Conservation (phyloP, 192 early-diverging fungal species). For the Coemansia sp. region DNA sequence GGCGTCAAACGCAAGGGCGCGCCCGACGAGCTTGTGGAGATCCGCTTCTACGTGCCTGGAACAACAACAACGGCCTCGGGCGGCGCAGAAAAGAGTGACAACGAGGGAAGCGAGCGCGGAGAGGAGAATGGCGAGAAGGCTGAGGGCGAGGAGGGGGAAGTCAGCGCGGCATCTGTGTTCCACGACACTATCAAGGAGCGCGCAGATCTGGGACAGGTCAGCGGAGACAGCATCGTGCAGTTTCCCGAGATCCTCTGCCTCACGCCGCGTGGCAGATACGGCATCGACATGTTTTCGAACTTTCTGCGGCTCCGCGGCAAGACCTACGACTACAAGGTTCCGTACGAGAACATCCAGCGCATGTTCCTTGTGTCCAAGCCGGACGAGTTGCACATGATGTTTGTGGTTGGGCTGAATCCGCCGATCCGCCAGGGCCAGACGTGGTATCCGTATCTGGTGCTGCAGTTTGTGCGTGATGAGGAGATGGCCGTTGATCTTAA, state of each 20-base stretch:
- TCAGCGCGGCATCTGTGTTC: constrained; percentile 70
- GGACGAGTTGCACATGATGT: constrained; percentile 88
- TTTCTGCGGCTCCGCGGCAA: constrained; percentile 96
- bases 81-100: constrained; percentile 54
- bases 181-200: constrained; percentile 91
- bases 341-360: constrained; percentile 79
- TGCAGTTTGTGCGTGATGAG: constrained; percentile 94
- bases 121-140: constrained; percentile 4
- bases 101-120: constrained; percentile 28
- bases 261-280: constrained; percentile 92
- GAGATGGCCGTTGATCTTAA: constrained; percentile 84
- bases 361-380: constrained; percentile 92
- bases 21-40: constrained; percentile 85
- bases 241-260: constrained; percentile 90
- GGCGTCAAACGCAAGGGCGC: constrained; percentile 56
- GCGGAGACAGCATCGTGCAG: constrained; percentile 85
- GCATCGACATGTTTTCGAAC: constrained; percentile 87
- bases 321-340: constrained; percentile 97
- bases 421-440: constrained; percentile 97
- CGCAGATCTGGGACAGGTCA: constrained; percentile 83
- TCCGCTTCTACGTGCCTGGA: constrained; percentile 92
- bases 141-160: constrained; percentile 66
- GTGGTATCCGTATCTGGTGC: constrained; percentile 90
- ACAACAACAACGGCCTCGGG: constrained; percentile 58
- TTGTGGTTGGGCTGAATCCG: constrained; percentile 94